Evolutionary conservation across 208 protist genomes (phyloP).

Genomic region (Leishmania turanica): DNA sequence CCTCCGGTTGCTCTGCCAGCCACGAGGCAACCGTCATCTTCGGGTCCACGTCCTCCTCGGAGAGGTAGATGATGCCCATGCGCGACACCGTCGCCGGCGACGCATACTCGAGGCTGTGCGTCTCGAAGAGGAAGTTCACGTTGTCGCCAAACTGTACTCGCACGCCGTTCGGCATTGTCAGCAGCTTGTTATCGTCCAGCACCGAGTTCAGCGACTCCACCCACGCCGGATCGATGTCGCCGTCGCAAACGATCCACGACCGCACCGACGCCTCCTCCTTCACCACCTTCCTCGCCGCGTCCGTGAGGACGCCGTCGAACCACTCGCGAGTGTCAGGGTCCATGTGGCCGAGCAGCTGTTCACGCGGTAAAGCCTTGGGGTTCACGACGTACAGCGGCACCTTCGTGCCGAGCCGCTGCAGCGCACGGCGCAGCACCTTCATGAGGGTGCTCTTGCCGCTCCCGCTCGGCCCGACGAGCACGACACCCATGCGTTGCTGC

Average conservation of each 20-base stretch:
- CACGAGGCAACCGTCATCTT: slow-evolving; percentile 93
- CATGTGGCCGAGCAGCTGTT: slow-evolving; percentile 97
- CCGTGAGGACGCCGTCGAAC: slow-evolving; percentile 98
- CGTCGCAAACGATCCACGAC: slow-evolving; percentile 98
- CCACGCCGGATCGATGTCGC: slow-evolving; percentile 99
- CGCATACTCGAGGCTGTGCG: slow-evolving; percentile 97
- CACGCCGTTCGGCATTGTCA: slow-evolving; percentile 98
- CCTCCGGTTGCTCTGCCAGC: slow-evolving; percentile 87
- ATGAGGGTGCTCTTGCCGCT: slow-evolving; percentile 97
- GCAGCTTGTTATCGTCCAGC: slow-evolving; percentile 98
- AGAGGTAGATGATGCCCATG: slow-evolving; percentile 99
- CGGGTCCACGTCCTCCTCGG: slow-evolving; percentile 95
- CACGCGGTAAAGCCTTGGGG: slow-evolving; percentile 96
- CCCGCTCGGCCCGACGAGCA: slow-evolving; percentile 96
- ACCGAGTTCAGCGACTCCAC: slow-evolving; percentile 99
- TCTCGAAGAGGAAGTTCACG: slow-evolving; percentile 99
- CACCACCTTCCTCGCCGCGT: slow-evolving; percentile 93
- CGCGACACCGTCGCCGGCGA: slow-evolving; percentile 98
- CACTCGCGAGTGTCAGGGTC: slow-evolving; percentile 99
- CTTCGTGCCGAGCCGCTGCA: slow-evolving; percentile 80
- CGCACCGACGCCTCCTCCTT: slow-evolving; percentile 88
- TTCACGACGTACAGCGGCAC: slow-evolving; percentile 97
- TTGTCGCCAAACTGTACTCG: slow-evolving; percentile 98
- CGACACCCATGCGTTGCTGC: slow-evolving; percentile 98
- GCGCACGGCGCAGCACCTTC: slow-evolving; percentile 87